Evolutionary conservation across 129 eudicot genomes (phyloP), one percentile per base, ranked within the genome.

Genomic region (Tagetes erecta): DNA sequence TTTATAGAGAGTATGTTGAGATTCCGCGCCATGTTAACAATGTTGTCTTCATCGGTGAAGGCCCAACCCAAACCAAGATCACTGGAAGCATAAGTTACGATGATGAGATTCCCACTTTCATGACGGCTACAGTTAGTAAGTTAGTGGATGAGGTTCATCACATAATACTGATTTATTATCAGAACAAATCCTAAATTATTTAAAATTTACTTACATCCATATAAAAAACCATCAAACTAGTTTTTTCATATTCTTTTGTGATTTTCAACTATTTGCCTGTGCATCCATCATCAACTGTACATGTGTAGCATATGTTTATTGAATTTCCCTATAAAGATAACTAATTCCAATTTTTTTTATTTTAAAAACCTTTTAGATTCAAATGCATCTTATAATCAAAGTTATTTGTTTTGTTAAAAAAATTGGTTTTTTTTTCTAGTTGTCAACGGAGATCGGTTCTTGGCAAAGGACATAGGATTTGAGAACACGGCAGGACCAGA

Each of bases 91-190:
- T 73, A 77, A 87, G 70, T 82, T 67, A 13, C 31, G 57, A 55
- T 4, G 97, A 85, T 2, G 94, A 91, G 0, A 34, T 62, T 35
- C 58, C 50, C 5, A 87, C 91, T 7, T 89, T 36, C 70, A n/a
- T 44, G 14, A 86, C 96, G 31, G 82, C 95, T 6, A 92, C 98
- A 4, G 78, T 89, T 50, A 77, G 98, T 92, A 79, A 74, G 93
- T 77, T 10, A 37, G n/a, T 62, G 12, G 8, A 3, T 11, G 3
- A 47, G 44, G 27, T 20, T 20, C 27, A 20, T 20, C 27, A 20
- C 27, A 20, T 20, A 20, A 20, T 20, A 20, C 27, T 20, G 27
- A 20, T 20, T 20, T 20, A 20, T 20, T 20, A 20, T 20, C 27
- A 20, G 27, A 20, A 20, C 27, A 20, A 20, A 20, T 20, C 27